Percentiles rank a stretch among this genome's conserved stretches.
Conservation (phyloP, 257 asterid species). For the Parsonsia alboflavescens region DNA sequence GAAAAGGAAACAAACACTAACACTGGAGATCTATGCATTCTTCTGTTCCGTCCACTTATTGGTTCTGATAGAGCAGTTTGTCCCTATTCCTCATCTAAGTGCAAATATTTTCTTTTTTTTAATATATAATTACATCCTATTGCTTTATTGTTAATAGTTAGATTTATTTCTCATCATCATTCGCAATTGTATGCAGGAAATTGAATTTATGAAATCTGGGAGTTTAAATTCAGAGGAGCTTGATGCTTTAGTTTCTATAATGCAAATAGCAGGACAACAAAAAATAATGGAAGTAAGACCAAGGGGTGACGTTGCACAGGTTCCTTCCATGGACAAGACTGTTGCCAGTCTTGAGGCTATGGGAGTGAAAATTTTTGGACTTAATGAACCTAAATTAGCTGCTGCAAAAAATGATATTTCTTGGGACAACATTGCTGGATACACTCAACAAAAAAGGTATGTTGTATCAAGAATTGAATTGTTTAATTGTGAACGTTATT, state of each 20-base stretch:
- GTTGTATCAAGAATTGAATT: constrained; percentile 3
- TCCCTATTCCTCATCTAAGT: constrained; percentile 23
- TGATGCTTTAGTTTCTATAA: constrained; percentile 65
- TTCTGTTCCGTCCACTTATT: constrained; percentile 80
- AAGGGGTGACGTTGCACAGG: constrained; percentile 34
- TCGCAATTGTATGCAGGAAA: constrained; percentile 48
- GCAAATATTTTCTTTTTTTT: background rate
- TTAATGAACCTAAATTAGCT: constrained; percentile 39
- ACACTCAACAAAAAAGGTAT: constrained; percentile 77
- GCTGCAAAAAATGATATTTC: constrained; percentile 46
- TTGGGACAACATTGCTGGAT: constrained; percentile 98
- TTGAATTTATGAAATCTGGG: constrained; percentile 80
- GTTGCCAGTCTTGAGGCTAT: constrained; percentile 64
- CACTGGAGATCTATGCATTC: constrained; percentile 63
- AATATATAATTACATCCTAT: background rate
- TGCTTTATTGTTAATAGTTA: background rate
- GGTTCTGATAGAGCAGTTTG: constrained; percentile 79
- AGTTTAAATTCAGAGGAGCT: constrained; percentile 80
- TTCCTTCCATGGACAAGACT: constrained; percentile 49
- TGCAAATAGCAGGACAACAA: constrained; percentile 63
- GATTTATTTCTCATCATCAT: constrained; percentile 7
- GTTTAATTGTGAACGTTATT: background rate
- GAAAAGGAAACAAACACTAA: constrained; percentile 30
- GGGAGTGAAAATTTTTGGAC: constrained; percentile 87
- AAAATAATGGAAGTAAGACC: constrained; percentile 37